These are phyloP conservation scores for Naganishia liquefaciens DNA, from an alignment of 1,284 basidiomycete genomes.

Conservation along the genomic window DNA sequence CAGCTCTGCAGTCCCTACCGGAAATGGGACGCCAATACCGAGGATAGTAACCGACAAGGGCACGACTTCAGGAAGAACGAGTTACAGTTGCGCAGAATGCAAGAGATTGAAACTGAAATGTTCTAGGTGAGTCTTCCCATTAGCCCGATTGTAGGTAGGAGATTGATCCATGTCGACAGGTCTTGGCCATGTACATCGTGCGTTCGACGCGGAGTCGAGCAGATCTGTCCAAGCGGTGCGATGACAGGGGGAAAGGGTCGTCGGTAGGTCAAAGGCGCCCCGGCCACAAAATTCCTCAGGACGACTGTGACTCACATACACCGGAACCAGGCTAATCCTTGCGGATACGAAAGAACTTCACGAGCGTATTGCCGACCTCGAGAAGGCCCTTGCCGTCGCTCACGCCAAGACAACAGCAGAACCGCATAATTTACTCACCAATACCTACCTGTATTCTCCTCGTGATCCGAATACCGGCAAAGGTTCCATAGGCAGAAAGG, in stretches of 20 bases:
- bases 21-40: conserved; percentile 8
- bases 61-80: conserved; percentile 18
- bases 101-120: conserved; percentile 30
- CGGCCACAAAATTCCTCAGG: background rate
- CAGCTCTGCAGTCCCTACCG: background rate
- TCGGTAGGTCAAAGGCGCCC: conserved; percentile 37
- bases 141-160: no score
- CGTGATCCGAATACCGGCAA: conserved; percentile 31
- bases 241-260: conserved; percentile 50
- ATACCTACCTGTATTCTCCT: conserved; percentile 43
- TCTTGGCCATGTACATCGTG: conserved; percentile 50
- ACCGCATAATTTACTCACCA: conserved; percentile 45
- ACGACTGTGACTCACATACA: background rate
- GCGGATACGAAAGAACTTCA: conserved; percentile 51
- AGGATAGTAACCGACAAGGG: conserved; percentile 8
- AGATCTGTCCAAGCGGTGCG: conserved; percentile 50
- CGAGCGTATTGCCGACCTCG: conserved; percentile 46
- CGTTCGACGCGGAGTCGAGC: conserved; percentile 49
- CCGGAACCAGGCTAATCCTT: conserved; percentile 44
- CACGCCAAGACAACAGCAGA: conserved; percentile 38
- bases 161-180: background rate
- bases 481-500: conserved; percentile 9
- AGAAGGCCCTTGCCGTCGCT: conserved; percentile 46
- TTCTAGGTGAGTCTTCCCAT: conserved; percentile 10
- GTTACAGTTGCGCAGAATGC: conserved; percentile 32